A percentile compares a stretch with the other conserved stretches of the same genome.
Evolutionary conservation across 176 grass and related monocot genomes (phyloP).

Genomic region (Areca catechu): DNA sequence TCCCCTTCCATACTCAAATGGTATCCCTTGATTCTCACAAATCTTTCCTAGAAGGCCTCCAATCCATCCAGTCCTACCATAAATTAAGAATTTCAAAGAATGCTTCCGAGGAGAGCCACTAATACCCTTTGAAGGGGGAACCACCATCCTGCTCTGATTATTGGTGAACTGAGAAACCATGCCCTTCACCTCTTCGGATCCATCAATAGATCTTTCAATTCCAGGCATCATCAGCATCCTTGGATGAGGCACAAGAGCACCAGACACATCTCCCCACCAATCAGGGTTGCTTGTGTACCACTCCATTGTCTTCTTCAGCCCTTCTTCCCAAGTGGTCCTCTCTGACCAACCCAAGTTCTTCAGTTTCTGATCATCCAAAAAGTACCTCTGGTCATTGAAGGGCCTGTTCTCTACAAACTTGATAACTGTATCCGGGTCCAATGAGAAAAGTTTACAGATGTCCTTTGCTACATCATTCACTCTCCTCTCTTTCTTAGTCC

Average conservation of each 20-base stretch:
- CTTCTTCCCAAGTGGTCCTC: constrained; percentile 11
- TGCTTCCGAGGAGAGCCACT: background rate
- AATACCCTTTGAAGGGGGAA: background rate
- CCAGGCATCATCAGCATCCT: constrained; percentile 20
- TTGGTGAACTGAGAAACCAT: background rate
- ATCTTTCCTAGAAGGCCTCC: constrained; percentile 15
- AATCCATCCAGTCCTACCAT: constrained; percentile 21
- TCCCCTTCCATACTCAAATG: constrained; percentile 17
- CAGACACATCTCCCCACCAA: constrained; percentile 20
- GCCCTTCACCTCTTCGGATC: constrained; percentile 5
- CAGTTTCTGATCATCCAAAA: constrained; percentile 17
- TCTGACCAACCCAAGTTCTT: constrained; percentile 19
- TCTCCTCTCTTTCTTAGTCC: constrained; percentile 14
- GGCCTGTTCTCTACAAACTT: constrained; percentile 16
- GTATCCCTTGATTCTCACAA: constrained; percentile 17
- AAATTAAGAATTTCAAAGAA: constrained; percentile 17
- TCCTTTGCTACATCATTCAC: constrained; percentile 19
- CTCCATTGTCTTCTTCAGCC: constrained; percentile 22
- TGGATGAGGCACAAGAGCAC: constrained; percentile 16
- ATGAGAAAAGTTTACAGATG: constrained; percentile 5
- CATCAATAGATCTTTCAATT: constrained; percentile 1
- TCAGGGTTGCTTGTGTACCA: constrained; percentile 18
- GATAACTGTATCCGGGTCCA: constrained; percentile 6
- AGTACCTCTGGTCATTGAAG: constrained; percentile 21
- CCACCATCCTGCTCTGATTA: constrained; percentile 12